These are phyloP conservation scores for Batrachochytrium dendrobatidis DNA, from an alignment of 371 early-diverging fungal genomes.

Conservation along the genomic window DNA sequence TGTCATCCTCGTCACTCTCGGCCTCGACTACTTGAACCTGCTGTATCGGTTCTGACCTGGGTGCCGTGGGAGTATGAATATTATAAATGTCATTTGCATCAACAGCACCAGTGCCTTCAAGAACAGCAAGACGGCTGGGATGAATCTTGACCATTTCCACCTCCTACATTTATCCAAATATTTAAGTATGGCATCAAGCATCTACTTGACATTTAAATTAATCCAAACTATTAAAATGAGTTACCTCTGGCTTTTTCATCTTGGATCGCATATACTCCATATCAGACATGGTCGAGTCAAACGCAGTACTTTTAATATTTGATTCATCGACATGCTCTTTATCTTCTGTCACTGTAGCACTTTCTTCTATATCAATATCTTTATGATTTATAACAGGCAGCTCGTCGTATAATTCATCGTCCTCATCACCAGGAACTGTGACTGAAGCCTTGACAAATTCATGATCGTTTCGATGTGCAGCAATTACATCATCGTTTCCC, in stretches of 20 bases:
- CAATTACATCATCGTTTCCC: slow-evolving; percentile 69
- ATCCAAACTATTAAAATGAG: too few species aligned
- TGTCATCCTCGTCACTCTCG: slow-evolving; percentile 16
- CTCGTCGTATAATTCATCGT: slow-evolving; percentile 67
- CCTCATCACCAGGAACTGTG: slow-evolving; percentile 38
- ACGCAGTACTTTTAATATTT: slow-evolving; percentile 17
- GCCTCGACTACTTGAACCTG: neutral
- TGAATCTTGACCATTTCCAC: slow-evolving; percentile 3
- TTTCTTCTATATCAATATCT: slow-evolving; percentile 27
- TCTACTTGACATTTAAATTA: too few species aligned
- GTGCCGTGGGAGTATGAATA: neutral
- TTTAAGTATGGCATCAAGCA: too few species aligned
- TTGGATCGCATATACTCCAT: slow-evolving; percentile 59
- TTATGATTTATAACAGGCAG: slow-evolving; percentile 35
- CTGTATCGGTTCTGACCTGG: too few species aligned
- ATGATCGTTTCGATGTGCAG: neutral
- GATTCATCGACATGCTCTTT: slow-evolving; percentile 12
- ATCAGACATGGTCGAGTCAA: slow-evolving; percentile 47
- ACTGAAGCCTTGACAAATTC: neutral
- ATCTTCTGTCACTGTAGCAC: slow-evolving; percentile 17
- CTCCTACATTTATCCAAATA: too few species aligned
- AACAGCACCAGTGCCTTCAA: slow-evolving; percentile 7
- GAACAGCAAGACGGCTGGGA: neutral
- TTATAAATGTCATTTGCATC: slow-evolving; percentile 2
- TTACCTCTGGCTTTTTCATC: slow-evolving; percentile 46